phyloP scores from a whole-genome alignment of 805 yeast species.

The Maudiozyma barnettii region DNA sequence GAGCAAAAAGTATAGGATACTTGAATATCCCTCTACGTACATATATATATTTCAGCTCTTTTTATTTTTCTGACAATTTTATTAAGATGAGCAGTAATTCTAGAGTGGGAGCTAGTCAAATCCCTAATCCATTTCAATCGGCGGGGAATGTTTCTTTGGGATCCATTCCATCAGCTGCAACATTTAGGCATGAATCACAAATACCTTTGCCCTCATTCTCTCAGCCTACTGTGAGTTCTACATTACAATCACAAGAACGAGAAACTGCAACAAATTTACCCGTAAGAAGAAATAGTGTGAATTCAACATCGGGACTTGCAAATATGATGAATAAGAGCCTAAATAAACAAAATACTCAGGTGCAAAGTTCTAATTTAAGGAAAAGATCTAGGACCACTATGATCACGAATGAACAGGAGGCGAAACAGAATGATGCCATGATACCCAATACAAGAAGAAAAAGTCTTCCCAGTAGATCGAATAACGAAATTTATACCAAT shows the following conservation, averaged over 20 bases:
- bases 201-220: constrained; percentile 5
- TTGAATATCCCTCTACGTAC: no score
- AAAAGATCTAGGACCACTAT: constrained; percentile 18
- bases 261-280: neutral
- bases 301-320: constrained; percentile 15
- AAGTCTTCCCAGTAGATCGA: constrained; percentile 1
- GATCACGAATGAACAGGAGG: constrained; percentile 2
- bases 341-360: constrained; percentile 7
- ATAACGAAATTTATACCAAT: neutral
- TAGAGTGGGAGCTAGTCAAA: neutral
- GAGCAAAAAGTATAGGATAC: no score
- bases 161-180: neutral
- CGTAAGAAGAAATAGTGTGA: constrained; percentile 17
- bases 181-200: constrained; percentile 5
- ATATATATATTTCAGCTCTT: no score
- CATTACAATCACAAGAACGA: neutral
- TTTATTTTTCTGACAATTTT: neutral
- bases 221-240: neutral
- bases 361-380: constrained; percentile 2
- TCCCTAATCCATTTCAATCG: constrained; percentile 5
- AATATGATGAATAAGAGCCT: constrained; percentile 23
- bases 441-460: constrained; percentile 1
- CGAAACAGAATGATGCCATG: neutral
- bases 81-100: constrained; percentile 1
- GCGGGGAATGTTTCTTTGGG: neutral